Evolutionary conservation across 169 alveolate genomes (phyloP).

Genomic region (Plasmodium adleri): DNA sequence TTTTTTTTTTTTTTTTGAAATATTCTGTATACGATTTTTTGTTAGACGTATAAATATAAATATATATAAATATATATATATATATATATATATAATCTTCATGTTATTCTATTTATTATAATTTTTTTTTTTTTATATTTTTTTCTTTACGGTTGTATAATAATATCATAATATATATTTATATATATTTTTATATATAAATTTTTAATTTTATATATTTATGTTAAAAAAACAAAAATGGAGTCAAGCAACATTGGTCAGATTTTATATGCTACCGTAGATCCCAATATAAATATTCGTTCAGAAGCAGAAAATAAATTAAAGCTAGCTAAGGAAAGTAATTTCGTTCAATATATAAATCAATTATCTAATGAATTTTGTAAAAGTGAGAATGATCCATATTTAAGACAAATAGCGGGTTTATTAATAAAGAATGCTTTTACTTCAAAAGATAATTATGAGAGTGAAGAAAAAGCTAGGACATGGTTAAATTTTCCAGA

Average conservation of each 20-base stretch:
- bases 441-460: constrained; percentile 83
- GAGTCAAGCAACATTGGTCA: constrained; percentile 78
- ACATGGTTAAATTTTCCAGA: constrained; percentile 82
- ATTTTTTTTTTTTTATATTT: too few relatives aligned
- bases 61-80: too few relatives aligned
- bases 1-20: too few relatives aligned
- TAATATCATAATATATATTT: too few relatives aligned
- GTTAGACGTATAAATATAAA: too few relatives aligned
- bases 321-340: constrained; percentile 79
- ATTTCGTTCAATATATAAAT: constrained; percentile 84
- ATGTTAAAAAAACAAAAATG: constrained; percentile 11
- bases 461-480: constrained; percentile 85
- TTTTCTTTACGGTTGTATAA: too few relatives aligned
- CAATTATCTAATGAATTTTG: constrained; percentile 84
- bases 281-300: constrained; percentile 80
- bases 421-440: constrained; percentile 87
- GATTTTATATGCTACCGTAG: constrained; percentile 81
- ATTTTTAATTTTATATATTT: neutral
- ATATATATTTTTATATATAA: neutral
- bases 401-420: constrained; percentile 89
- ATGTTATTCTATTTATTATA: too few relatives aligned
- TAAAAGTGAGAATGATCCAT: constrained; percentile 82
- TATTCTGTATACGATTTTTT: too few relatives aligned
- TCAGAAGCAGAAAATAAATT: constrained; percentile 84
- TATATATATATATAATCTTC: too few relatives aligned